Conservation (phyloP, 2,329 filamentous ascomycete genomes). For the Aureobasidium sp. region DNA sequence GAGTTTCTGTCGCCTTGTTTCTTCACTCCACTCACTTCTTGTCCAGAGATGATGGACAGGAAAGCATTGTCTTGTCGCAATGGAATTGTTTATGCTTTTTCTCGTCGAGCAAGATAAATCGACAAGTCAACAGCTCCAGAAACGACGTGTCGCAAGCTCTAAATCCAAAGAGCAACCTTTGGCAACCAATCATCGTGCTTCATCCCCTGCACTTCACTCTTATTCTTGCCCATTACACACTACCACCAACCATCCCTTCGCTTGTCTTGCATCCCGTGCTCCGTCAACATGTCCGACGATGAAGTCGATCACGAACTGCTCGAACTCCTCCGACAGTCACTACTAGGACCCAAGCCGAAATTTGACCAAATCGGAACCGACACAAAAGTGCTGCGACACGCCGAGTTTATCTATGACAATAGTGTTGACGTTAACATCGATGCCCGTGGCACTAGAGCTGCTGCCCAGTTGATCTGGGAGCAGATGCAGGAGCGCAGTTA, state of each 20-base stretch:
- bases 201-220: conserved; percentile 4
- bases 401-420: conserved; percentile 85
- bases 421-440: conserved; percentile 87
- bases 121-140: not conserved
- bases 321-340: conserved; percentile 73
- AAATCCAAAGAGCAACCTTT: conserved; percentile 1
- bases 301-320: conserved; percentile 84
- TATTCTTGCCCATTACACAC: conserved; percentile 3
- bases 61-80: not conserved
- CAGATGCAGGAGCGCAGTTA: conserved; percentile 81
- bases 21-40: not conserved
- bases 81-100: not conserved
- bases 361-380: conserved; percentile 47
- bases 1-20: not conserved
- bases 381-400: conserved; percentile 73
- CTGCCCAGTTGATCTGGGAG: conserved; percentile 69
- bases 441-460: conserved; percentile 72
- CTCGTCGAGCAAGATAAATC: not conserved
- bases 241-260: not conserved
- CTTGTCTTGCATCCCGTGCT: not conserved
- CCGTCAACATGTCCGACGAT: conserved; percentile 69
- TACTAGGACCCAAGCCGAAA: conserved; percentile 47
- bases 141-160: not conserved
- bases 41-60: not conserved
- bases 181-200: not conserved